Base-by-base conservation (phyloP, 306 rosid species). In the Delonix regia region DNA sequence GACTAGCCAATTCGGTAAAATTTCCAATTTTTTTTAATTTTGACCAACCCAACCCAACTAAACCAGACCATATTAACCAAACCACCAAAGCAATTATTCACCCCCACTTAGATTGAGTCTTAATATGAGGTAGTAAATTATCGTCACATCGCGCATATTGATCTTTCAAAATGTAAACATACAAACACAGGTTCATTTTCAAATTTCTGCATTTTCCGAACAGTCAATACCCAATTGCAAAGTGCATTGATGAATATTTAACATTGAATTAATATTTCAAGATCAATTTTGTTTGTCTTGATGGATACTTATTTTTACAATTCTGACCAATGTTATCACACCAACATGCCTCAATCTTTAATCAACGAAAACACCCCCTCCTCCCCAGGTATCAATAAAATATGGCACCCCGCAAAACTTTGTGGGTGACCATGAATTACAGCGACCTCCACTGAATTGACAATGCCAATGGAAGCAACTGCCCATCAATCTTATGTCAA, bases 231-330 rank as follows among this genome's bases (percentile, higher is more conserved):
- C 41, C 41, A 4, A 30, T 30, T 30, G 33, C 33, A 30, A 30
- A 30, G 33, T 30, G 33, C 33, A 1, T n/a, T n/a, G n/a, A n/a
- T n/a, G n/a, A n/a, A 30, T 30, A 1, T 4, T 30, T 30, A 19
- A 19, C 53, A 24, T 61, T 27, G 53, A 21, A 15, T 42, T 33
- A 53, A 15, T 13, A 45, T 21, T 74, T 5, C n/a, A 47, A 68
- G 38, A 56, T 10, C 16, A 71, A 60, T 75, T 71, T 71, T 70
- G 55, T 81, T 77, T 51, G 27, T 47, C 38, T 39, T 53, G 38
- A 27, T 69, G 71, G 77, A 75, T 68, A 66, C 64, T 55, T 47
- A 65, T 71, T 84, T 39, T 79, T 80, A 79, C 80, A 79, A 82
- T 59, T 49, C 48, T 56, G 62, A 69, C 3, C 16, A 64, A 65